Percentiles rank a stretch among this genome's conserved stretches.
phyloP scores from a whole-genome alignment of 345 rosid genomes.

The Psidium friedrichsthalianum region DNA sequence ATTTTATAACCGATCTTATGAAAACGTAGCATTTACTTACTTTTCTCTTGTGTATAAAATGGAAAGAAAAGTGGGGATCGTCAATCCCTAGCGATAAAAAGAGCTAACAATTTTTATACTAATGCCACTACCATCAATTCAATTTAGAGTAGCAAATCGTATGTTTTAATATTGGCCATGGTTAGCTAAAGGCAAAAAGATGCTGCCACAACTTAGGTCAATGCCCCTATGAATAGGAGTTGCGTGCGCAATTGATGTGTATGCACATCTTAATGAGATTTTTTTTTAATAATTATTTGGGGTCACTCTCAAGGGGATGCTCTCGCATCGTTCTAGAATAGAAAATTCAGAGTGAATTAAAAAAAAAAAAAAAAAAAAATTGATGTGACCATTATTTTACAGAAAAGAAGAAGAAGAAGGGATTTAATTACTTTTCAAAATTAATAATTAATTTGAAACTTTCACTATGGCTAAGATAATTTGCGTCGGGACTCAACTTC shows the following conservation, averaged over 20 bases:
- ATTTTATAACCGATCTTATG: not conserved
- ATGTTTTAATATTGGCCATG: not conserved
- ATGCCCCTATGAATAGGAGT: not conserved
- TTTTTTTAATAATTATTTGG: not conserved
- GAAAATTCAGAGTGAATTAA: not conserved
- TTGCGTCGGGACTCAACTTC: not conserved
- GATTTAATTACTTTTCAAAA: not conserved
- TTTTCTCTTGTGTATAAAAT: not conserved
- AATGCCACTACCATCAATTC: not conserved
- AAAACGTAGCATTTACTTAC: not conserved
- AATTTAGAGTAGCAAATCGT: not conserved
- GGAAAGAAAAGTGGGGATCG: not conserved
- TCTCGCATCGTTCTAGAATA: not conserved
- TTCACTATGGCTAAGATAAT: not conserved
- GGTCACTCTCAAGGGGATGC: not conserved
- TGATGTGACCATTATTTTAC: not conserved
- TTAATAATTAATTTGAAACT: not conserved
- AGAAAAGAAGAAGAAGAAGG: not conserved
- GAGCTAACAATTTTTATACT: too few relatives aligned
- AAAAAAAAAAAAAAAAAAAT: not conserved
- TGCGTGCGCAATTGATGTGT: not conserved
- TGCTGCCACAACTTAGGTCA: not conserved
- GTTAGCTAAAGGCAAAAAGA: not conserved
- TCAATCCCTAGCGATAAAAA: not conserved
- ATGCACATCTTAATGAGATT: not conserved